Conservation (phyloP, 2,329 filamentous ascomycete genomes). For the Harringtonia aguacate region DNA sequence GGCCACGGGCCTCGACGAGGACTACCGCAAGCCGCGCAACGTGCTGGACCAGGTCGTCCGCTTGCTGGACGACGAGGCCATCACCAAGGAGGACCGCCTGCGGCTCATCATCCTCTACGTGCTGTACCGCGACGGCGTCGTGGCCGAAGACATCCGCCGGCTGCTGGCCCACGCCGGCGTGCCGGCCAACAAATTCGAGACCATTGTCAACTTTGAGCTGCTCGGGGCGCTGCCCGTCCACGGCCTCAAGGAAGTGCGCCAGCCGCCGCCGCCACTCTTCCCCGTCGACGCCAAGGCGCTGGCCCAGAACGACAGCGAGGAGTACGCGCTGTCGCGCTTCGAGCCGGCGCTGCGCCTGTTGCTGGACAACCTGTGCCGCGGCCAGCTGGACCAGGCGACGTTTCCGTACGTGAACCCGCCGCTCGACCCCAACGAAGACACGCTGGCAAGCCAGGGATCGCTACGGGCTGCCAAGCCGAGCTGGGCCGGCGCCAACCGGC, state of each 20-base stretch:
- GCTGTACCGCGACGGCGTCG: constrained; percentile 75
- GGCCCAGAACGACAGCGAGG: constrained; percentile 45
- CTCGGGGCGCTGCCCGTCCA: constrained; percentile 66
- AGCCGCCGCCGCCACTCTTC: constrained; percentile 58
- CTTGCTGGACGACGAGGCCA: constrained; percentile 74
- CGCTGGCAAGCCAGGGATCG: constrained; percentile 45
- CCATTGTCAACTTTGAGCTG: constrained; percentile 68
- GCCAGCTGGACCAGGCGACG: constrained; percentile 50
- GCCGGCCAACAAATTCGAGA: constrained; percentile 59
- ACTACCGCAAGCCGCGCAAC: constrained; percentile 83
- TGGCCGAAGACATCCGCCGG: constrained; percentile 73
- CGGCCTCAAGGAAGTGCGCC: constrained; percentile 63
- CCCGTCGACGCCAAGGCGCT: constrained; percentile 44
- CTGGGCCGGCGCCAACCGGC: constrained; percentile 77
- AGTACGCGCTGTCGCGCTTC: constrained; percentile 79
- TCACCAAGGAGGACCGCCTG: constrained; percentile 63
- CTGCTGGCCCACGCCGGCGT: constrained; percentile 75
- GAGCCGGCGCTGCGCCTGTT: constrained; percentile 73
- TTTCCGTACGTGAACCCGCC: constrained; percentile 70
- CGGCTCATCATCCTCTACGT: constrained; percentile 79
- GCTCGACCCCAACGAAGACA: constrained; percentile 49
- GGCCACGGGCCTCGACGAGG: constrained; percentile 86
- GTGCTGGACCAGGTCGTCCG: constrained; percentile 75
- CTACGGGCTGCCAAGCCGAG: constrained; percentile 87
- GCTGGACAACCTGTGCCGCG: constrained; percentile 62